Percentiles rank a stretch among this genome's conserved stretches.
Conservation (phyloP, 2,329 filamentous ascomycete species). For the Penicillium sp. region DNA sequence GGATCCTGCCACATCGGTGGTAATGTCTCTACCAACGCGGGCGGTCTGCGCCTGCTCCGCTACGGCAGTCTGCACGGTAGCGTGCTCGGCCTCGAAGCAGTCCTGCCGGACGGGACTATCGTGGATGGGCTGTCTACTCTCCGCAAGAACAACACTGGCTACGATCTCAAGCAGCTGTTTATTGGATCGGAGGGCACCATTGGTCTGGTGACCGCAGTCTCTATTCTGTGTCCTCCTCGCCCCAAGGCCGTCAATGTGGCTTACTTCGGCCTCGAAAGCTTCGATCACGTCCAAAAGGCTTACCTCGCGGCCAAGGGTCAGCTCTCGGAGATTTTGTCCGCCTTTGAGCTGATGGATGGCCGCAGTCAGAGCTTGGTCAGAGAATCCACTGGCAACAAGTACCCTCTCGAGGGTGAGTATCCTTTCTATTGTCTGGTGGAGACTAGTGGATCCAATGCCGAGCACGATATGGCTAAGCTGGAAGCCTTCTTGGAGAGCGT, state of each 20-base stretch:
- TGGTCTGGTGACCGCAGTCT: constrained; percentile 86
- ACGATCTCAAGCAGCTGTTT: constrained; percentile 94
- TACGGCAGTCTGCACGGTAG: constrained; percentile 94
- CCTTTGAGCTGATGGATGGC: constrained; percentile 95
- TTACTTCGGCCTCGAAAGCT: constrained; percentile 86
- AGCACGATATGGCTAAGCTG: constrained; percentile 91
- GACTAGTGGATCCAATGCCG: constrained; percentile 88
- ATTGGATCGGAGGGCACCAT: constrained; percentile 94
- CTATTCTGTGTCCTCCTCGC: constrained; percentile 82
- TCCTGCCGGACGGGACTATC: constrained; percentile 87
- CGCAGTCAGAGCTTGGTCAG: constrained; percentile 74
- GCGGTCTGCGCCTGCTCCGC: constrained; percentile 79
- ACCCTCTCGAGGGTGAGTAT: constrained; percentile 75
- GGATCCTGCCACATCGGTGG: constrained; percentile 95
- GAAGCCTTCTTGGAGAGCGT: constrained; percentile 86
- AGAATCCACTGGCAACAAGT: constrained; percentile 68
- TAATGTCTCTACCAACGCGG: constrained; percentile 93
- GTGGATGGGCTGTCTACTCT: constrained; percentile 83
- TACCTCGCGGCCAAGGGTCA: constrained; percentile 87
- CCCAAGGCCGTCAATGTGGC: constrained; percentile 90
- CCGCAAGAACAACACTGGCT: constrained; percentile 98
- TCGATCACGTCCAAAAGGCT: constrained; percentile 79
- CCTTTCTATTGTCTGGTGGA: constrained; percentile 97
- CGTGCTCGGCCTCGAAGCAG: constrained; percentile 87
- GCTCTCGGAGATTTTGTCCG: constrained; percentile 90